These are phyloP conservation scores for Macrolepiota fuliginosa DNA, from an alignment of 768 basidiomycete species.

Conservation along the genomic window DNA sequence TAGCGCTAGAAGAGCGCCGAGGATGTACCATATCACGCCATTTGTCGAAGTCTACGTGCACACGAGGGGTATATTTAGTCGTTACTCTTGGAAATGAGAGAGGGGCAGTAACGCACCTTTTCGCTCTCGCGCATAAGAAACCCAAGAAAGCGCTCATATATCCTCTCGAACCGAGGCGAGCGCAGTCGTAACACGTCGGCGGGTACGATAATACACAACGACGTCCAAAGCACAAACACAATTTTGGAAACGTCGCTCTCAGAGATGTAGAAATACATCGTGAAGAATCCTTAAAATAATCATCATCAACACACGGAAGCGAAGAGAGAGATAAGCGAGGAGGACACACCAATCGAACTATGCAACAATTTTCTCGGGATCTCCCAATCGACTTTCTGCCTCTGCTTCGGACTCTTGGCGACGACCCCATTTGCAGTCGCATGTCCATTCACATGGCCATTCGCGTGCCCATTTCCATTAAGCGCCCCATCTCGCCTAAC, in stretches of 20 bases:
- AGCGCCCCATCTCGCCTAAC: constrained; percentile 6
- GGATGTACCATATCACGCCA: constrained; percentile 88
- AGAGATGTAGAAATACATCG: constrained; percentile 38
- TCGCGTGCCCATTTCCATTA: constrained; percentile 16
- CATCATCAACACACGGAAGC: constrained; percentile 3
- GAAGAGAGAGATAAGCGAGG: constrained; percentile 4
- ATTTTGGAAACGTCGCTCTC: constrained; percentile 66
- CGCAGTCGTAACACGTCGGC: constrained; percentile 74
- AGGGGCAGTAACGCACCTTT: constrained; percentile 45
- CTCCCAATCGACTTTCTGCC: constrained; percentile 73
- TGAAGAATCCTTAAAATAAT: constrained; percentile 33
- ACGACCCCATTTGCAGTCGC: constrained; percentile 11
- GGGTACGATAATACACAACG: constrained; percentile 67
- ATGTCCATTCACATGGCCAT: constrained; percentile 14
- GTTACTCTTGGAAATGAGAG: not conserved
- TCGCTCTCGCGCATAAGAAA: constrained; percentile 91
- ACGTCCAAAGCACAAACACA: constrained; percentile 59
- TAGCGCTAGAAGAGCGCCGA: constrained; percentile 80
- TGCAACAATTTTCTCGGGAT: constrained; percentile 87
- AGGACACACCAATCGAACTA: constrained; percentile 76
- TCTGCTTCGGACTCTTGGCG: constrained; percentile 13
- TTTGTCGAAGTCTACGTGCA: constrained; percentile 60
- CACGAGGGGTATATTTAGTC: not conserved
- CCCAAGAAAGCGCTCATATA: constrained; percentile 72
- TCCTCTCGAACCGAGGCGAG: constrained; percentile 57